Conservation (phyloP, 352 stramenopile genomes). For the Globisporangium okanoganense region DNA sequence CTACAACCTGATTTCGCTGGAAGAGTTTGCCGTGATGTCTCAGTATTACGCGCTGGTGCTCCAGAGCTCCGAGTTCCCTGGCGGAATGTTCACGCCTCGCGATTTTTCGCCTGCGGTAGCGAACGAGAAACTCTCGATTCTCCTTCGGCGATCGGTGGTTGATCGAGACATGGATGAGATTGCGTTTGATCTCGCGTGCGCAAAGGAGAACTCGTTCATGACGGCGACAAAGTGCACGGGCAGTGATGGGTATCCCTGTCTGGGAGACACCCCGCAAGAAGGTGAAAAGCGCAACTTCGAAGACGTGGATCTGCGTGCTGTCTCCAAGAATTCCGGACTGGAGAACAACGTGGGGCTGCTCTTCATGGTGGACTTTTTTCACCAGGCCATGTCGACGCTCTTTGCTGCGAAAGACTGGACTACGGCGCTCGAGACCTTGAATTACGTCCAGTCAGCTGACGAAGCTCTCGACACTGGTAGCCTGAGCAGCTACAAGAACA, state of each 20-base stretch:
- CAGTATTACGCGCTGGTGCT: conserved; percentile 42
- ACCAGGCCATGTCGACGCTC: conserved; percentile 29
- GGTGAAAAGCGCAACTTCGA: conserved; percentile 14
- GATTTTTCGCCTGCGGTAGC: conserved; percentile 7
- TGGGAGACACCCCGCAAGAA: conserved; percentile 12
- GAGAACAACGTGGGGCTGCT: conserved; percentile 40
- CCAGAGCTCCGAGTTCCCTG: conserved; percentile 39
- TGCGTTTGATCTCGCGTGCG: conserved; percentile 28
- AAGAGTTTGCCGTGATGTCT: conserved; percentile 26
- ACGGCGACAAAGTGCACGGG: conserved; percentile 20
- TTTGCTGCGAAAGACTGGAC: conserved; percentile 31
- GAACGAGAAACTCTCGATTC: conserved; percentile 20
- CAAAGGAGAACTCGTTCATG: conserved; percentile 23
- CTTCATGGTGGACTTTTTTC: conserved; percentile 40
- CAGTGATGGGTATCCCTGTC: conserved; percentile 30
- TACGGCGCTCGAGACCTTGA: conserved; percentile 24
- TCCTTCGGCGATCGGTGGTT: conserved; percentile 18
- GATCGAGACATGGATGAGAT: not conserved
- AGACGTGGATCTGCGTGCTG: conserved; percentile 25
- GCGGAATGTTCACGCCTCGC: conserved; percentile 25
- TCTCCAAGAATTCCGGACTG: conserved; percentile 22
- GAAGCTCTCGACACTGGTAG: conserved; percentile 18
- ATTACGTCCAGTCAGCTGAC: conserved; percentile 22
- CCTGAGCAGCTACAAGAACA: conserved; percentile 22
- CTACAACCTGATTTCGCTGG: conserved; percentile 28